A percentile compares a stretch with the other conserved stretches of the same genome.
Conservation (phyloP, 2,329 filamentous ascomycete species). For the Aspergillus ochraceus region DNA sequence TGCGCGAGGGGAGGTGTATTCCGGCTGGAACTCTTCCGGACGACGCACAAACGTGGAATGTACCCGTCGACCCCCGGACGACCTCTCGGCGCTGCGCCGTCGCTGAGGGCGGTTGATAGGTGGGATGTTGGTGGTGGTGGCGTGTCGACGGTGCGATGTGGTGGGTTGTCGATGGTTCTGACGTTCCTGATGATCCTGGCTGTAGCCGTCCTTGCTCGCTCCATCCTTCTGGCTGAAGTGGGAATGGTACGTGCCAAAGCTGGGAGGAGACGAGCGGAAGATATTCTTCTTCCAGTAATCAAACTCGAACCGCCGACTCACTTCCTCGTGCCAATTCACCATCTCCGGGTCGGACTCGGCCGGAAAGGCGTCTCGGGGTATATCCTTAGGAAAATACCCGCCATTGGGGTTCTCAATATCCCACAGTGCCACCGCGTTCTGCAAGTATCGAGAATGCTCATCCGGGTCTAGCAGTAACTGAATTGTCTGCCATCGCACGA, state of each 20-base stretch:
- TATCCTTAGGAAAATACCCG: constrained; percentile 56
- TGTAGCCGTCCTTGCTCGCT: constrained; percentile 23
- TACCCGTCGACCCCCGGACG: constrained; percentile 17
- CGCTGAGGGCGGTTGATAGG: constrained; percentile 18
- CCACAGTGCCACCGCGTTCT: constrained; percentile 77
- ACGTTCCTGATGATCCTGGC: constrained; percentile 5
- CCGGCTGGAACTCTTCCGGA: constrained; percentile 18
- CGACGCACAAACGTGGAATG: constrained; percentile 19
- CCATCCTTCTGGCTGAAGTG: constrained; percentile 35
- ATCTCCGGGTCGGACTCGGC: constrained; percentile 73
- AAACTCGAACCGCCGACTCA: constrained; percentile 67
- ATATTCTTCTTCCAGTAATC: constrained; percentile 53
- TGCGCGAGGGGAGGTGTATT: constrained; percentile 24
- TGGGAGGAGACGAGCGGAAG: constrained; percentile 34
- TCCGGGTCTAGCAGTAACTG: constrained; percentile 85
- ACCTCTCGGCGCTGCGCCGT: constrained; percentile 24
- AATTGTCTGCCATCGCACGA: constrained; percentile 90
- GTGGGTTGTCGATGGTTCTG: background rate
- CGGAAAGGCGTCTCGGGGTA: constrained; percentile 73
- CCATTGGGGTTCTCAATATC: constrained; percentile 70
- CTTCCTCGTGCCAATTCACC: constrained; percentile 79
- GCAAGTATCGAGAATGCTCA: constrained; percentile 81
- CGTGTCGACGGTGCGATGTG: background rate
- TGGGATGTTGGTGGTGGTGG: background rate
- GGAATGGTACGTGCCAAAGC: constrained; percentile 26